Percentiles rank a stretch among this genome's conserved stretches.
phyloP scores from a whole-genome alignment of 495 filamentous ascomycete genomes.

The Haplographium delicatum region DNA sequence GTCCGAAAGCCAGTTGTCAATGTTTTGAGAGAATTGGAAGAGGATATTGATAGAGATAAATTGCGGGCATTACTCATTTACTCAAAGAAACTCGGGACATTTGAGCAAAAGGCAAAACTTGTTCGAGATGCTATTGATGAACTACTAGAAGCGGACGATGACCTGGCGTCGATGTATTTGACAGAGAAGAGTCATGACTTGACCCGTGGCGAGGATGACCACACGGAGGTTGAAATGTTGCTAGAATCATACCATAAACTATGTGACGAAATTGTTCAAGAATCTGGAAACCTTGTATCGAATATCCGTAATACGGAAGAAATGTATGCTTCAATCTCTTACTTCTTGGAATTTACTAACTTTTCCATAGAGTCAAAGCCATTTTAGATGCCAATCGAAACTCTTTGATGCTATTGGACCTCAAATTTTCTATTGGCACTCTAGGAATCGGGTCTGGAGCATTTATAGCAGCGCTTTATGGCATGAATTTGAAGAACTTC shows the following conservation, averaged over 20 bases:
- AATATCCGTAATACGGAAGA: conserved; percentile 97
- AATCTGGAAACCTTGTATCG: conserved; percentile 86
- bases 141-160: conserved; percentile 94
- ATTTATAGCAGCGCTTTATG: conserved; percentile 93
- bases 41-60: conserved; percentile 95
- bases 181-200: conserved; percentile 76
- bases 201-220: conserved; percentile 74
- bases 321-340: conserved; percentile 57
- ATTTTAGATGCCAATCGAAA: conserved; percentile 98
- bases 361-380: conserved; percentile 70
- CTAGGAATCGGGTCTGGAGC: conserved; percentile 88
- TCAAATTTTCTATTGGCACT: conserved; percentile 94
- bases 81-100: conserved; percentile 91
- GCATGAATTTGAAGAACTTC: conserved; percentile 99
- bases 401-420: conserved; percentile 93
- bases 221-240: conserved; percentile 95
- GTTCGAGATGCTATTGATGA: conserved; percentile 96
- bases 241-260: conserved; percentile 97
- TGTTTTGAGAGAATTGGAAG: conserved; percentile 84
- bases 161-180: conserved; percentile 91
- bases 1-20: conserved; percentile 87
- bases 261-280: conserved; percentile 95
- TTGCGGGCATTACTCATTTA: conserved; percentile 83
- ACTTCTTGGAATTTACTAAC: conserved; percentile 2
- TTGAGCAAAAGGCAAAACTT: conserved; percentile 92